Evolutionary conservation across 2,329 filamentous ascomycete genomes (phyloP).

Genomic region (Fusarium torreyae): DNA sequence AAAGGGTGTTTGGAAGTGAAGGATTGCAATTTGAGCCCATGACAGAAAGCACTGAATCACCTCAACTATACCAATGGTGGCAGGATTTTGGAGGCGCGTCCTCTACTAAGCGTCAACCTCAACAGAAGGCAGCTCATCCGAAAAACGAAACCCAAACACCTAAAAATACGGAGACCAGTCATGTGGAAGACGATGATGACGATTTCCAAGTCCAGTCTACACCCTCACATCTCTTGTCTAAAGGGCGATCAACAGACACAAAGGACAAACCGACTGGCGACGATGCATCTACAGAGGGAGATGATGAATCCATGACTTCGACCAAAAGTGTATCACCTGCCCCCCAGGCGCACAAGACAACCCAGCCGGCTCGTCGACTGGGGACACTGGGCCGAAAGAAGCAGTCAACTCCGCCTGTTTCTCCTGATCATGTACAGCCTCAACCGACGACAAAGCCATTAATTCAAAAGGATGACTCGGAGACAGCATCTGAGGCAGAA

Average conservation of each 20-base stretch:
- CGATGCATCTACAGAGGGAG: conserved; percentile 55
- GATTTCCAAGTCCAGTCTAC: conserved; percentile 68
- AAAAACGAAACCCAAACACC: conserved; percentile 27
- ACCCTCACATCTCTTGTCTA: conserved; percentile 57
- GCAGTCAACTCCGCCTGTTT: conserved; percentile 47
- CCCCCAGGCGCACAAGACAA: conserved; percentile 32
- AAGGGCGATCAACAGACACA: conserved; percentile 41
- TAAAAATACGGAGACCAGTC: conserved; percentile 40
- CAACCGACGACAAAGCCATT: conserved; percentile 11
- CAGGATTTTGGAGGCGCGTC: conserved; percentile 56
- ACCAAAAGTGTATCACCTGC: conserved; percentile 13
- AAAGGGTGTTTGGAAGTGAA: conserved; percentile 58
- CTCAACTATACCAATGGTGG: conserved; percentile 66
- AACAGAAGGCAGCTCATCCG: conserved; percentile 26
- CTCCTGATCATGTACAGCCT: conserved; percentile 33
- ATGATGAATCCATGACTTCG: conserved; percentile 43
- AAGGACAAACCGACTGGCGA: conserved; percentile 37
- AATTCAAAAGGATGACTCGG: conserved; percentile 51
- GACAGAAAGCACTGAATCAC: conserved; percentile 53
- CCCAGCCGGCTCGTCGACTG: conserved; percentile 47
- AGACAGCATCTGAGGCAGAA: conserved; percentile 63
- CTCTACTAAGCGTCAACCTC: conserved; percentile 41
- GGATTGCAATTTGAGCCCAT: conserved; percentile 53
- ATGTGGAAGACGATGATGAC: conserved; percentile 59
- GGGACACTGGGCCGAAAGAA: conserved; percentile 57